Base-by-base conservation (phyloP, 768 basidiomycete genomes). In the Mycena vulgaris region DNA sequence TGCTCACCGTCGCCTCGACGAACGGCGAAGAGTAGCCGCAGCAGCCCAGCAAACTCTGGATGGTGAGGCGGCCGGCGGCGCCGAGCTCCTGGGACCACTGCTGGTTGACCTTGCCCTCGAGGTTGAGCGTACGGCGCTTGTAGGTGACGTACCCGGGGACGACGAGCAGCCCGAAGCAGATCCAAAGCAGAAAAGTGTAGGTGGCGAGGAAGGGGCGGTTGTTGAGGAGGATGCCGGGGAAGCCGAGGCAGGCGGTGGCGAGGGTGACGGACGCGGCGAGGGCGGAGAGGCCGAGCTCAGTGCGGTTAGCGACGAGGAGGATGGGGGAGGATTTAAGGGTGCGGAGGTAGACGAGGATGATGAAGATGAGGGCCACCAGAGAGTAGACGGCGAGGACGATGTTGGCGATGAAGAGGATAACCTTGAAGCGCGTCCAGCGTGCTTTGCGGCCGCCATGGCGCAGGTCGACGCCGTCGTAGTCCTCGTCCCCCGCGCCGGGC, bases 21-120 rank as follows among this genome's bases (percentile, higher is more conserved):
- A 90, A 95, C 0, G 95, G 94, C 42, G 84, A 89, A 80, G 89
- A 95, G 80, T 93, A 95, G 0, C 94, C 94, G 76, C 94, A 95
- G 81, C 93, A 95, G 39, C 84, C 61, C 39, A 95, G 88, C 81
- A 90, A 84, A 75, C 92, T 89, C 79, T 95, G 94, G 42, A 95
- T 87, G 42, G 88, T 82, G 37, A 92, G 80, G 30, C 93, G 85
- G 1, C 90, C 93, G 0, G 76, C 71, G 28, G 88, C 78, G 25
- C 89, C 89, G 33, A 95, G 85, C 30, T 77, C 66, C 27, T 88
- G 84, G 57, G 89, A 90, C 94, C 93, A 94, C 75, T 93, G 90
- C 4, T 85, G 80, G 79, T 94, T 85, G 37, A 94, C 75, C 82
- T 95, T 95, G 57, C 93, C 94, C 75, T 94, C 92, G 45, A 95